A percentile compares a stretch with the other conserved stretches of the same genome.
These are phyloP conservation scores for Ambrosia hybrid DNA, from an alignment of 140 eudicot species.

Conservation along the genomic window DNA sequence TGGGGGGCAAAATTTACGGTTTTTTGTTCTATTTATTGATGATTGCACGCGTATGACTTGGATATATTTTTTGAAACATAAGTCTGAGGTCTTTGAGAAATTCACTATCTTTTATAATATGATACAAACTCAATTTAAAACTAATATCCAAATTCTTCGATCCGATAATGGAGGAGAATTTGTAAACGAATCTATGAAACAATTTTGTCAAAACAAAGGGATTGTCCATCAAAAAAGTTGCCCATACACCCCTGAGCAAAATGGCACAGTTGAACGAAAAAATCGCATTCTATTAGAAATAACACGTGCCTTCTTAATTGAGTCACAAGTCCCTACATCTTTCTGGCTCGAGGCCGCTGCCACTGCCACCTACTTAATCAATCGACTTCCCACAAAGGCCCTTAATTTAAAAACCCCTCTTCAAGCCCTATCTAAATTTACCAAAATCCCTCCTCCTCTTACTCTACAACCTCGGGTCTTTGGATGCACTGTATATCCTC, in stretches of 20 bases:
- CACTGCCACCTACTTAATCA: neutral
- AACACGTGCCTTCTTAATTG: too few species aligned
- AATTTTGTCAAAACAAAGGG: neutral
- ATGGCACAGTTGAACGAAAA: neutral
- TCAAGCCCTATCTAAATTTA: neutral
- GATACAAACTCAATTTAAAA: too few species aligned
- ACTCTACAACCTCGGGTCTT: neutral
- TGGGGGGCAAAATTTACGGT: neutral
- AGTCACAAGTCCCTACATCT: neutral
- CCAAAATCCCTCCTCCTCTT: neutral
- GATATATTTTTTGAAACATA: too few species aligned
- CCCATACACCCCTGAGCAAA: neutral
- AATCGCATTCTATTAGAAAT: too few species aligned
- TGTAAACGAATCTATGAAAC: too few species aligned
- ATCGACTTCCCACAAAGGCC: neutral
- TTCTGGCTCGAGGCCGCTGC: neutral
- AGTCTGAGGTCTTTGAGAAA: too few species aligned
- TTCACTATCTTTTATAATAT: too few species aligned
- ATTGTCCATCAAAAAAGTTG: neutral
- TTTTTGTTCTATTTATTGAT: neutral
- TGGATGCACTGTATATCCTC: neutral
- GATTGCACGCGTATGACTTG: neutral
- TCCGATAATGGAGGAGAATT: too few species aligned
- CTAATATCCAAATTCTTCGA: too few species aligned
- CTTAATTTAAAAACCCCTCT: neutral